phyloP scores from a whole-genome alignment of 768 basidiomycete species.

The Panaeolus cyanescens region DNA sequence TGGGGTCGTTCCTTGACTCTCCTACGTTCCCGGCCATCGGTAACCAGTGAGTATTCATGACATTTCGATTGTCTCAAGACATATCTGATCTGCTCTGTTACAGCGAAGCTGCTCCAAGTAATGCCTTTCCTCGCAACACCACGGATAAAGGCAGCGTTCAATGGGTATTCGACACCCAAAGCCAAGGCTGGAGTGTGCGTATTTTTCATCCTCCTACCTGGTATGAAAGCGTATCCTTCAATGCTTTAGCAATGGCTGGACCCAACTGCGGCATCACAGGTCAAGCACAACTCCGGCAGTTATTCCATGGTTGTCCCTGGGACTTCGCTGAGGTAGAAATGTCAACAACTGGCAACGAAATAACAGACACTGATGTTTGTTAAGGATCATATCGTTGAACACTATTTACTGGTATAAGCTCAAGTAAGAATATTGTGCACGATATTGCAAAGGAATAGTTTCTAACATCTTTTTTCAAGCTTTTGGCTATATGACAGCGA shows the following conservation, averaged over 20 bases:
- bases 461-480: constrained; percentile 25
- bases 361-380: constrained; percentile 4
- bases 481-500: constrained; percentile 65
- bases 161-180: constrained; percentile 59
- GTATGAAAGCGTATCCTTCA: neutral
- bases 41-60: constrained; percentile 47
- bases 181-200: constrained; percentile 49
- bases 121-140: constrained; percentile 56
- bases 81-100: neutral
- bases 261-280: constrained; percentile 39
- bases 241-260: constrained; percentile 47
- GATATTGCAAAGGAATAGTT: neutral
- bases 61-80: neutral
- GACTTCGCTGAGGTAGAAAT: constrained; percentile 47
- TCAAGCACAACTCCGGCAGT: constrained; percentile 52
- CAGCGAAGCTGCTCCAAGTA: constrained; percentile 61
- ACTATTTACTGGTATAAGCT: constrained; percentile 63
- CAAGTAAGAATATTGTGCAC: constrained; percentile 37
- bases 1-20: constrained; percentile 37
- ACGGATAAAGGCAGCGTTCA: constrained; percentile 37
- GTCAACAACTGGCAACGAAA: neutral
- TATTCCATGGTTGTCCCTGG: constrained; percentile 51
- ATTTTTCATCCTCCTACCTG: neutral
- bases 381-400: constrained; percentile 60
- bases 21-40: constrained; percentile 56